These are phyloP conservation scores for Fusarium veterinarium DNA, from an alignment of 2,329 filamentous ascomycete species.

Conservation along the genomic window DNA sequence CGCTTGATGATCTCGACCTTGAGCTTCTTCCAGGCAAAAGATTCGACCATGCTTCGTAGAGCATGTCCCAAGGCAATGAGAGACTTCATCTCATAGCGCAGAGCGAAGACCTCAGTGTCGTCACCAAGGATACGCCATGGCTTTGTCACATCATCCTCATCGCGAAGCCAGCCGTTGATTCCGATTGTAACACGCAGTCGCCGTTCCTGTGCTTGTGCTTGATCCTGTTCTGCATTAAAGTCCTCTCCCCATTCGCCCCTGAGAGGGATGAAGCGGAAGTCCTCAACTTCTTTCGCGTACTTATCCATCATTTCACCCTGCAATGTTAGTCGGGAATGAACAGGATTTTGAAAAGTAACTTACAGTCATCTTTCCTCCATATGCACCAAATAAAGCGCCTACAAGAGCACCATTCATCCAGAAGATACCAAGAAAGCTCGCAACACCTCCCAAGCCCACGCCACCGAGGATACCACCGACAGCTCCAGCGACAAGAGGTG, in stretches of 20 bases:
- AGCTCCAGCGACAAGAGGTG: constrained; percentile 86
- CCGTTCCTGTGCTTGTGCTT: constrained; percentile 49
- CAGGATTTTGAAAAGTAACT: constrained; percentile 8
- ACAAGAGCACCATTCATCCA: constrained; percentile 89
- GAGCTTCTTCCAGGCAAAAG: constrained; percentile 79
- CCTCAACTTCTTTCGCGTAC: constrained; percentile 88
- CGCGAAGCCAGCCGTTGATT: constrained; percentile 86
- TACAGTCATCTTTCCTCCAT: constrained; percentile 79
- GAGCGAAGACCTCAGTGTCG: constrained; percentile 82
- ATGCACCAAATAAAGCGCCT: constrained; percentile 88
- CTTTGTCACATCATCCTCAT: constrained; percentile 78
- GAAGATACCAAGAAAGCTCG: constrained; percentile 85
- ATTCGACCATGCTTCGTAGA: constrained; percentile 77
- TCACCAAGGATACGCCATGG: constrained; percentile 82
- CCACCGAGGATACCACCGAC: constrained; percentile 87
- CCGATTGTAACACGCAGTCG: constrained; percentile 85
- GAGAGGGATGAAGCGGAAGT: constrained; percentile 82
- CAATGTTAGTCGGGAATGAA: constrained; percentile 22
- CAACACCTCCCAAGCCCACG: constrained; percentile 85
- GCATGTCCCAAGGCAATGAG: constrained; percentile 81
- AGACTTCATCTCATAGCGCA: constrained; percentile 84
- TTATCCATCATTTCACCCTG: constrained; percentile 85
- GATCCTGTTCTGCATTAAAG: constrained; percentile 26
- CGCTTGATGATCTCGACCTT: constrained; percentile 80
- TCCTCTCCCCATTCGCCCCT: constrained; percentile 56